Conservation (phyloP, 2,329 filamentous ascomycete genomes). For the Trichophyton schoenleinii region DNA sequence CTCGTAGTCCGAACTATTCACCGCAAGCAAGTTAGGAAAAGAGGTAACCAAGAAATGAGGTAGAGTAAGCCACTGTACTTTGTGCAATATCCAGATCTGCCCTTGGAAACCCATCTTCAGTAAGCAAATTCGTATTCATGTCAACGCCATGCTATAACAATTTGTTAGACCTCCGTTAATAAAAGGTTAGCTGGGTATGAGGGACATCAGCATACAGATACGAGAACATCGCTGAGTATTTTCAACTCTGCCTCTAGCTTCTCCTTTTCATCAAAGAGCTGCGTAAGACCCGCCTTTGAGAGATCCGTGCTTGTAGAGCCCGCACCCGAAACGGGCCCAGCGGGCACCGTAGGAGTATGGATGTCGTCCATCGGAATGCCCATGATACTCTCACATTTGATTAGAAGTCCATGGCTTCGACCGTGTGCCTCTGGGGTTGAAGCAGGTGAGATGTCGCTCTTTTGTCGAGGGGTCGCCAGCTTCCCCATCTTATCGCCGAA, state of each 20-base stretch:
- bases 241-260: constrained; percentile 75
- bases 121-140: constrained; percentile 81
- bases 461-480: neutral
- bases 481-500: neutral
- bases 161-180: neutral
- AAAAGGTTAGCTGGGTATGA: neutral
- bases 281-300: constrained; percentile 56
- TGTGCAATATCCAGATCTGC: constrained; percentile 91
- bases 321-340: constrained; percentile 58
- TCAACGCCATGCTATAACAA: constrained; percentile 67
- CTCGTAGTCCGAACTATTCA: constrained; percentile 75
- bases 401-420: neutral
- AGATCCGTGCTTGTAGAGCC: constrained; percentile 43
- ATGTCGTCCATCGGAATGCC: constrained; percentile 51
- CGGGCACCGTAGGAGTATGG: constrained; percentile 59
- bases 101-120: constrained; percentile 80
- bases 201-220: constrained; percentile 52
- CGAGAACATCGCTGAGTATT: constrained; percentile 72
- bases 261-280: constrained; percentile 76
- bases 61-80: constrained; percentile 44
- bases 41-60: neutral
- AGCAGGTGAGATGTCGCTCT: neutral
- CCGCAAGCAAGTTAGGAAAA: constrained; percentile 12
- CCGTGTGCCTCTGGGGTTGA: neutral
- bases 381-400: constrained; percentile 25